phyloP scores from a whole-genome alignment of 148 eudicot species.

The Talinum fruticosum region DNA sequence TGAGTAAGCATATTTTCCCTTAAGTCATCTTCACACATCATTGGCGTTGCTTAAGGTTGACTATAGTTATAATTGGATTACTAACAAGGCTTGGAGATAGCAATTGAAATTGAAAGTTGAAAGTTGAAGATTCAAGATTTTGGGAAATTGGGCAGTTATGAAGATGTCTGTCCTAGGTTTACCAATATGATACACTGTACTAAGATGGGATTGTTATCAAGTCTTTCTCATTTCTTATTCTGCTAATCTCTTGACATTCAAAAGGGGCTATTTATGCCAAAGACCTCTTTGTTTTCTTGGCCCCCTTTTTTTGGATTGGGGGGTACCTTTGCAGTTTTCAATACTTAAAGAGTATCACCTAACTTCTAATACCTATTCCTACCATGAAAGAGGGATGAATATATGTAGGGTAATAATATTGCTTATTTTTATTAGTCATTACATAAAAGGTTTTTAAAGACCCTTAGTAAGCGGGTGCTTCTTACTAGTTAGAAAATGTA shows the following conservation, averaged over 20 bases:
- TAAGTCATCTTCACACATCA: slow-evolving; percentile 18
- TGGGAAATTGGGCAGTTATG: not conserved
- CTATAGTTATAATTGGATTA: not conserved
- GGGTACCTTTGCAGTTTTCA: not conserved
- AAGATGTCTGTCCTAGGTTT: not conserved
- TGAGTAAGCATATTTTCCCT: slow-evolving; percentile 56
- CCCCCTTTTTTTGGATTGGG: not conserved
- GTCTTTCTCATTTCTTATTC: not conserved
- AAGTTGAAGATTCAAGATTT: not conserved
- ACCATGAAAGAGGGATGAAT: not conserved
- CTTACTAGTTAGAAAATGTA: not conserved
- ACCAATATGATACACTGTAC: not conserved
- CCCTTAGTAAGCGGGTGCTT: not conserved
- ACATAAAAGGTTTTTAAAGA: not conserved
- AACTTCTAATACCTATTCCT: not conserved
- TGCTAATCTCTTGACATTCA: not conserved
- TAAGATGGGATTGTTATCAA: not conserved
- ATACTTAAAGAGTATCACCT: not conserved
- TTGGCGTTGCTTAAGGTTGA: not conserved
- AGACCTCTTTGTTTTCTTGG: not conserved
- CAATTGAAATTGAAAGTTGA: not conserved
- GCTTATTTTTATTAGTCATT: not conserved
- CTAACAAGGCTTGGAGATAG: not conserved
- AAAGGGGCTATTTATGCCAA: not conserved
- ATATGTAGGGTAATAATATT: not conserved